Evolutionary conservation across 495 filamentous ascomycete genomes (phyloP).

Genomic region (Hypoxylon perforatum): DNA sequence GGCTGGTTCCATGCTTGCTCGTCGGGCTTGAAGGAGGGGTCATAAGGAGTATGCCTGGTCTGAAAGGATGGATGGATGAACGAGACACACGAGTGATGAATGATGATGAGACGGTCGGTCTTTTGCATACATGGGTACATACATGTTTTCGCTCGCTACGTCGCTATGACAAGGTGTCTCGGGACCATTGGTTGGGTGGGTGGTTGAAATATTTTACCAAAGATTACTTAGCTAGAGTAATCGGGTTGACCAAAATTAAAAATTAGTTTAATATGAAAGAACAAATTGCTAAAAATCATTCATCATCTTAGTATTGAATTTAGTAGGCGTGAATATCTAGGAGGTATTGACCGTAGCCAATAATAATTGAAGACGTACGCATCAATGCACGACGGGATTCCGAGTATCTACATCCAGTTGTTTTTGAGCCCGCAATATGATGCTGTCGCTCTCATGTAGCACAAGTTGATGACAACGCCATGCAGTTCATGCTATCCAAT

Average conservation of each 20-base stretch:
- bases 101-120: conserved; percentile 17
- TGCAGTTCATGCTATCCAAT: not conserved
- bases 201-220: no score
- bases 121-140: not conserved
- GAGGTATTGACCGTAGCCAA: no score
- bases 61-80: conserved; percentile 5
- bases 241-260: not conserved
- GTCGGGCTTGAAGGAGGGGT: not conserved
- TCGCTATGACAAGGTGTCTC: no score
- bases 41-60: no score
- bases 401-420: not conserved
- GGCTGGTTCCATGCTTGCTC: conserved; percentile 24
- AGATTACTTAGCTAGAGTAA: no score
- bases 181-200: no score
- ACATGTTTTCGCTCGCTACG: conserved; percentile 1
- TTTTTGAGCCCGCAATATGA: not conserved
- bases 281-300: not conserved
- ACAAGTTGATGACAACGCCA: not conserved
- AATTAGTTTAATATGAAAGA: not conserved
- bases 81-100: conserved; percentile 34
- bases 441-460: not conserved
- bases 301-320: not conserved
- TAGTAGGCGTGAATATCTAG: no score
- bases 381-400: not conserved
- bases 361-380: no score